Conservation (phyloP, 352 stramenopile genomes). For the Pythium myriotylum region DNA sequence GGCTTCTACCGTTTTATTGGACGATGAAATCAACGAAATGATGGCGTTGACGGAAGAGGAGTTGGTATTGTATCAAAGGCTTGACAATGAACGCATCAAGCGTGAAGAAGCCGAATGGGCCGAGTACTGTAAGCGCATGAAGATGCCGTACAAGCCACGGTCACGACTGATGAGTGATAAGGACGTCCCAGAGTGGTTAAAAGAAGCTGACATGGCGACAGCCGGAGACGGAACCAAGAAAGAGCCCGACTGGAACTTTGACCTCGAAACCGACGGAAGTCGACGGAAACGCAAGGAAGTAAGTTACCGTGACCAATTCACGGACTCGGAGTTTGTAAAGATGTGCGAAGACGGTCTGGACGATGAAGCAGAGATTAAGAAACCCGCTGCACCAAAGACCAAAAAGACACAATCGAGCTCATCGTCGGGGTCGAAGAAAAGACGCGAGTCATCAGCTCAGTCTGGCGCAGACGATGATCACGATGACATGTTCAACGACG, state of each 20-base stretch:
- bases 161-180: constrained; percentile 73
- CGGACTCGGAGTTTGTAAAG: constrained; percentile 85
- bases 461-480: constrained; percentile 26
- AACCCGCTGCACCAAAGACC: constrained; percentile 31
- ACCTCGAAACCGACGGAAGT: constrained; percentile 46
- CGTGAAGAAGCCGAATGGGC: constrained; percentile 70
- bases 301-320: constrained; percentile 86
- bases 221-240: constrained; percentile 32
- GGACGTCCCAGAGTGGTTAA: constrained; percentile 75
- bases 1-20: constrained; percentile 59
- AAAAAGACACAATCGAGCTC: constrained; percentile 28
- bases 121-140: constrained; percentile 67
- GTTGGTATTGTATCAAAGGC: constrained; percentile 71
- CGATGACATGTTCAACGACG: constrained; percentile 37
- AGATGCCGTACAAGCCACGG: constrained; percentile 41
- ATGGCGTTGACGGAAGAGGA: constrained; percentile 90
- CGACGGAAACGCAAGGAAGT: constrained; percentile 84
- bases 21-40: constrained; percentile 90
- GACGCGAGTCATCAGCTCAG: constrained; percentile 18
- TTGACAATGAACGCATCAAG: constrained; percentile 65
- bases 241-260: constrained; percentile 66
- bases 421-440: constrained; percentile 16
- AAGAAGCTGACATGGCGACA: constrained; percentile 49
- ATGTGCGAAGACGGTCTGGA: constrained; percentile 87
- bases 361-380: constrained; percentile 32